Evolutionary conservation across 345 rosid genomes (phyloP).

Genomic region (Physaria fendleri): DNA sequence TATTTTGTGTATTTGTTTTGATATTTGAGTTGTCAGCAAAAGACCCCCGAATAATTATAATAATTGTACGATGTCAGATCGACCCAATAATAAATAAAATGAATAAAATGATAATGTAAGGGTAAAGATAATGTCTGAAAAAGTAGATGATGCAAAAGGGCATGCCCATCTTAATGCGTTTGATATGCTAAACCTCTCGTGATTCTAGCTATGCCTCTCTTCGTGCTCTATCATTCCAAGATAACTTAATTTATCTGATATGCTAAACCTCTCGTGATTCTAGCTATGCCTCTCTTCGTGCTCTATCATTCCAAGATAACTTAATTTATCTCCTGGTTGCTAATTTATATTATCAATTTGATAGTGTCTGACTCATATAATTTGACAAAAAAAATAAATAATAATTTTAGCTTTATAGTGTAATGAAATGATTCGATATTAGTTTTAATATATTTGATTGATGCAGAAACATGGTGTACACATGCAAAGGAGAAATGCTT

Average conservation of each 20-base stretch:
- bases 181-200: conserved; percentile 14
- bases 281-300: conserved; percentile 24
- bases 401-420: no score
- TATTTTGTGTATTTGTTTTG: background rate
- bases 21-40: conserved; percentile 6
- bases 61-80: conserved; percentile 25
- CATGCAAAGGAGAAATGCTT: no score
- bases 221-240: conserved; percentile 19
- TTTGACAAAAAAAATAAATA: no score
- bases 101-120: conserved; percentile 7
- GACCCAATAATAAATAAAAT: conserved; percentile 16
- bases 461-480: no score
- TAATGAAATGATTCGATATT: no score
- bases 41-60: background rate
- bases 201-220: no score
- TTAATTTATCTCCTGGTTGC: background rate
- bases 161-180: conserved; percentile 27
- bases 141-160: conserved; percentile 23
- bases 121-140: conserved; percentile 20
- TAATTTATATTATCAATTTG: background rate
- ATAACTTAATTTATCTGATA: conserved; percentile 20
- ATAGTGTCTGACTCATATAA: no score
- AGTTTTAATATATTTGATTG: no score
- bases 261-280: no score
- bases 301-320: conserved; percentile 20